Base-by-base conservation (phyloP, 257 asterid genomes). In the Linaria vulgaris region DNA sequence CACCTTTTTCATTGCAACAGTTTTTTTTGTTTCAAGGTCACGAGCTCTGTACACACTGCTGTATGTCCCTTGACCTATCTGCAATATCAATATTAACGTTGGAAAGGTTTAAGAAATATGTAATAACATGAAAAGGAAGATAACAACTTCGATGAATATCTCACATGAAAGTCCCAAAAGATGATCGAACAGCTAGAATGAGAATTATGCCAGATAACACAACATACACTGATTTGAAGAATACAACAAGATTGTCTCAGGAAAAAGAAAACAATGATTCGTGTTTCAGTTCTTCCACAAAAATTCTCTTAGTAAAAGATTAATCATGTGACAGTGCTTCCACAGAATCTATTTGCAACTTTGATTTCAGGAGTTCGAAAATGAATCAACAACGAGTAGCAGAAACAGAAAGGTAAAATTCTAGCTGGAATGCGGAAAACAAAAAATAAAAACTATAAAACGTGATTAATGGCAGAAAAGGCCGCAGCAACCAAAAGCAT, bases 61-160 rank as follows among this genome's bases (percentile, higher is more conserved):
- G 70, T 90, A 90, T 61, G 97, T 90, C 64, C 97, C 97, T 82
- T 90, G 94, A 69, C 97, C 97, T 56, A 90, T 90, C 97, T 90
- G 88, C 64, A 38, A 54, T 15, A 53, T 51, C 22, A 22, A 48
- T 59, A 64, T 59, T 59, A 46, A 69, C 74, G 59, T 45, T 54
- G 49, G 52, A 39, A 70, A 30, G 25, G 51, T 53, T 22, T 24
- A 65, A 56, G 31, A 17, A 31, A 23, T 24, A 69, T 47, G 11
- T 45, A 65, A 59, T 37, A 56, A 46, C 12, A 37, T 21, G 56
- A 61, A 31, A 38, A 56, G 54, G 41, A 49, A 63, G 23, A 45
- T 13, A 59, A 70, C 38, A 34, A 55, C 30, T 11, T 17, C 54
- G 30, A 25, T 56, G 60, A 51, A 61, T 38, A 34, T 65, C 63